Conservation (phyloP, 2,329 filamentous ascomycete species). For the Shiraia sp. region DNA sequence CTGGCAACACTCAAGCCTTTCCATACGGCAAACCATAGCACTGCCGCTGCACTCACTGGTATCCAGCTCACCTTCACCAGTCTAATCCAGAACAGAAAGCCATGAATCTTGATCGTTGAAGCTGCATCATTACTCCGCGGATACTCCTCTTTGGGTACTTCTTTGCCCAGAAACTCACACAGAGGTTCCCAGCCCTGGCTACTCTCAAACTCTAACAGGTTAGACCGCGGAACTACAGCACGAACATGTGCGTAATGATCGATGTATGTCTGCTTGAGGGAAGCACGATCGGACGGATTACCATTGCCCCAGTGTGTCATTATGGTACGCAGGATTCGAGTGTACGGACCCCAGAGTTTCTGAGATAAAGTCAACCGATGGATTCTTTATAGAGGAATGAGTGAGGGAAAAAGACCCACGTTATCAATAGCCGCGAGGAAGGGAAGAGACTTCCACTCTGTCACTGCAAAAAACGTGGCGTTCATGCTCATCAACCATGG, state of each 20-base stretch:
- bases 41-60: too few relatives aligned
- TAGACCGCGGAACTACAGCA: slow-evolving; percentile 21
- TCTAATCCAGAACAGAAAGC: too few relatives aligned
- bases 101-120: too few relatives aligned
- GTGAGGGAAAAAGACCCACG: too few relatives aligned
- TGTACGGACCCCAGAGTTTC: not conserved
- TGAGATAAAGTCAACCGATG: too few relatives aligned
- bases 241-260: slow-evolving; percentile 12
- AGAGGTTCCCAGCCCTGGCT: slow-evolving; percentile 27
- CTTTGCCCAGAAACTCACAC: slow-evolving; percentile 26
- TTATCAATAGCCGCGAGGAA: not conserved
- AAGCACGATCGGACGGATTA: not conserved
- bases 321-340: not conserved
- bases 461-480: not conserved
- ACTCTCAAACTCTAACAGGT: slow-evolving; percentile 22
- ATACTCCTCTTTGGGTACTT: slow-evolving; percentile 19
- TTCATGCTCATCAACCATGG: slow-evolving; percentile 2
- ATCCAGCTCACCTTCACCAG: too few relatives aligned
- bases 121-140: slow-evolving; percentile 13
- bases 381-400: too few relatives aligned
- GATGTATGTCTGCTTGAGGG: too few relatives aligned
- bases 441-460: not conserved
- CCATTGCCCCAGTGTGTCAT: not conserved
- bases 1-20: too few relatives aligned
- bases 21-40: too few relatives aligned